A percentile compares a stretch with the other conserved stretches of the same genome.
Evolutionary conservation across 2,329 filamentous ascomycete species (phyloP).

Genomic region (Hypoxylon sp.): DNA sequence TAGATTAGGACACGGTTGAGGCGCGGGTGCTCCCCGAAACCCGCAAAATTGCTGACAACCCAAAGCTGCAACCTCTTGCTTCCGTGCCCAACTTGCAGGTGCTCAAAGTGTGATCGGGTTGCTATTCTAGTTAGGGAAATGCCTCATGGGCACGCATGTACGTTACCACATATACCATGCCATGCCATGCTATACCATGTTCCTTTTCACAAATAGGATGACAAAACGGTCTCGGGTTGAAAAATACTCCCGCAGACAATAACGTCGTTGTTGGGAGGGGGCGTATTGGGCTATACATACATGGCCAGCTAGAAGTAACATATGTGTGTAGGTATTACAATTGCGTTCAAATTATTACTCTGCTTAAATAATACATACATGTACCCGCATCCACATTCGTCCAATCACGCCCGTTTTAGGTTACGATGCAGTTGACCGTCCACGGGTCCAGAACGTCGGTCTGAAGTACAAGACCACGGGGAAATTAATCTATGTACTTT

Average conservation of each 20-base stretch:
- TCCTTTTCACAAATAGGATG: not conserved
- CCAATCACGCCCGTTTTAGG: conserved; percentile 9
- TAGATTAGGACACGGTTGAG: not conserved
- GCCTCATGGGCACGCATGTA: conserved; percentile 20
- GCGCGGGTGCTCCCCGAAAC: not conserved
- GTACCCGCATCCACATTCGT: not conserved
- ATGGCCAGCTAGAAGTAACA: not conserved
- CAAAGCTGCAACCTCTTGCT: not conserved
- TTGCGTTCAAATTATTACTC: conserved; percentile 2
- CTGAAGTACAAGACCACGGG: conserved; percentile 21
- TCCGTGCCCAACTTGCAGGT: conserved; percentile 15
- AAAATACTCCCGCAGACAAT: conserved; percentile 16
- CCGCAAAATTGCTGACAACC: conserved; percentile 6
- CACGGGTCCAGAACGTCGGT: conserved; percentile 16
- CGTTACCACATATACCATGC: not conserved
- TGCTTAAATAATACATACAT: conserved; percentile 18
- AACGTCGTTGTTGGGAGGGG: conserved; percentile 5
- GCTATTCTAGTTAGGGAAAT: conserved; percentile 37
- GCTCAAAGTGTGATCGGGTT: conserved; percentile 23
- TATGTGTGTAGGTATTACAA: not conserved
- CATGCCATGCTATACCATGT: too few relatives aligned
- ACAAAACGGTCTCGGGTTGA: conserved; percentile 23
- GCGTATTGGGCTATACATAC: conserved; percentile 14
- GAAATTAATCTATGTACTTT: conserved; percentile 21
- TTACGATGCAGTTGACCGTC: conserved; percentile 5